Evolutionary conservation across 495 filamentous ascomycete genomes (phyloP), one percentile per base, ranked within the genome.

Genomic region (Penicillium odoratum): DNA sequence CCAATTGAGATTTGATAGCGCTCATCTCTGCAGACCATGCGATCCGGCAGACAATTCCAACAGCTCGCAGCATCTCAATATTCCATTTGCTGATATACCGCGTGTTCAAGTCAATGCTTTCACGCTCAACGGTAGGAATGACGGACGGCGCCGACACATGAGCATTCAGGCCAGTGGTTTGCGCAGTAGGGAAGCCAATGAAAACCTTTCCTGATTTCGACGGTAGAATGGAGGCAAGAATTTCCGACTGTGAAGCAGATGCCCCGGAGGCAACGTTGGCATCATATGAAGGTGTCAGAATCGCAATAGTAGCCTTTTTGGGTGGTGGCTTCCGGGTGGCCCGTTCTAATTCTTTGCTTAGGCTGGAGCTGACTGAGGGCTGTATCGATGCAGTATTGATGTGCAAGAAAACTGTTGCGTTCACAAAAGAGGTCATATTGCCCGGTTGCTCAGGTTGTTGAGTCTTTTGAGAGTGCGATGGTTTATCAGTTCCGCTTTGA

Each of bases 101-200:
- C 44, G 95, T 94, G 72, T 98, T 98, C 51, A 99, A 80, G 67
- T 99, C 95, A 45, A 98, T 96, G 50, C 88, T 92, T 71, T 99
- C 95, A 54, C 95, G 85, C 75, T 99, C 95, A n/a, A 98, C 95
- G 0, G 95, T 99, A 3, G 95, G 95, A 59, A 99, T 98, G 40
- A 98, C 87, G 15, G 93, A 97, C 7, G 93, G 93, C 1, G 95
- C 95, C n/a, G 92, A 97, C n/a, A 99, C 88, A 73, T 99, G 95
- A 63, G 92, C 90, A 33, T 92, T 89, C 11, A 93, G 85, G 28
- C 92, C 92, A 3, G 95, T 99, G 1, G 95, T 99, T 73, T 99
- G 95, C 47, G 90, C 89, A 4, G 95, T 99, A 26, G 94, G 93
- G 69, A 98, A 98, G 2, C 95, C 95, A 64, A 99, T 99, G 68